These are phyloP conservation scores for Phylloporus arenicola DNA, from an alignment of 768 basidiomycete genomes.

Conservation along the genomic window DNA sequence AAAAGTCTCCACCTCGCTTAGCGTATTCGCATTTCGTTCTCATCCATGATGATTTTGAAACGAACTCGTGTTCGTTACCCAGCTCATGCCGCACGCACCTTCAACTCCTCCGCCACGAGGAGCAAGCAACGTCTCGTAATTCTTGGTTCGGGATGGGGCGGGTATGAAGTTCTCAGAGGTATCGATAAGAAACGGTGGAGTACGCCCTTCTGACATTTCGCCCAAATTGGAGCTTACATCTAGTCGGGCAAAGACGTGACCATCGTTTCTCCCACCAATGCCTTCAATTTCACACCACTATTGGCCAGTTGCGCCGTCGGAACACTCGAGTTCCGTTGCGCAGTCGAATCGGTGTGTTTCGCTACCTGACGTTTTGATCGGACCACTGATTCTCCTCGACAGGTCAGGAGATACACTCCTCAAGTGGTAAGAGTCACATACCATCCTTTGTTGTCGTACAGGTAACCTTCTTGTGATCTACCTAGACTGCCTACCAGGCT, in stretches of 20 bases:
- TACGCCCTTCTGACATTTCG: conserved; percentile 28
- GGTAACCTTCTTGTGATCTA: not conserved
- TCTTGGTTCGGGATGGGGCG: conserved; percentile 76
- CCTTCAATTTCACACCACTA: conserved; percentile 41
- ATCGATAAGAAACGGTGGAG: conserved; percentile 72
- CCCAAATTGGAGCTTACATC: conserved; percentile 1
- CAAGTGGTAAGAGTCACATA: conserved; percentile 40
- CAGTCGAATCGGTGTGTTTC: conserved; percentile 62
- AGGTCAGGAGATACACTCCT: conserved; percentile 55
- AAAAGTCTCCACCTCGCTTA: not conserved
- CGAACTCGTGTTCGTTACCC: conserved; percentile 5
- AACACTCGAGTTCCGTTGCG: conserved; percentile 76
- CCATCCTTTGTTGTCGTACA: not conserved
- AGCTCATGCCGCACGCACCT: conserved; percentile 24
- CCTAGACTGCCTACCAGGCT: conserved; percentile 60
- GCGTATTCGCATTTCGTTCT: not conserved
- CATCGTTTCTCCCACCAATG: conserved; percentile 54
- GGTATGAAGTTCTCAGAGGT: conserved; percentile 60
- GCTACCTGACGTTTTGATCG: not conserved
- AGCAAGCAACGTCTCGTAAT: conserved; percentile 50
- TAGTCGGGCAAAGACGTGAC: conserved; percentile 47
- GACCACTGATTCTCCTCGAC: conserved; percentile 4
- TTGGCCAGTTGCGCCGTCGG: conserved; percentile 65
- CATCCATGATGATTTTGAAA: conserved; percentile 13
- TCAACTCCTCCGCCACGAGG: conserved; percentile 34